Evolutionary conservation across 257 asterid genomes (phyloP).

Genomic region (Nyctanthes arbortristis): DNA sequence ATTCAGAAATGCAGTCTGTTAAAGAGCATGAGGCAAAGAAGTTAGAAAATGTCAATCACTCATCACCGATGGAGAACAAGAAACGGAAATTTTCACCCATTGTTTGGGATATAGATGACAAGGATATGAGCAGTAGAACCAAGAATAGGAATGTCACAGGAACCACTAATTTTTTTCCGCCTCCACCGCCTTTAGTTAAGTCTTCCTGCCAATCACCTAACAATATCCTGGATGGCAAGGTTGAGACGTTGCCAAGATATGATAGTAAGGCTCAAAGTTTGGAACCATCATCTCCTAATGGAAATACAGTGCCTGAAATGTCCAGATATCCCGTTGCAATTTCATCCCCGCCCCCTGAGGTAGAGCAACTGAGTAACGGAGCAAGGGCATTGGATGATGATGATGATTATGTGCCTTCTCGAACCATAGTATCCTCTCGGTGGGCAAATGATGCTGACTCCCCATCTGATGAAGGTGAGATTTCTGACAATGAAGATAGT

Average conservation of each 20-base stretch:
- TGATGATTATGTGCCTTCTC: slow-evolving; percentile 47
- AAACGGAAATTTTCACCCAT: slow-evolving; percentile 84
- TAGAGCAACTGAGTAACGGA: slow-evolving; percentile 27
- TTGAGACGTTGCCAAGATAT: slow-evolving; percentile 27
- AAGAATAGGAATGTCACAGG: slow-evolving; percentile 39
- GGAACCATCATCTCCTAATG: slow-evolving; percentile 34
- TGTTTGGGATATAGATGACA: slow-evolving; percentile 86
- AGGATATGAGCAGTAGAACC: slow-evolving; percentile 34
- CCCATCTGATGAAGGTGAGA: slow-evolving; percentile 80
- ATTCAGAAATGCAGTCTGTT: slow-evolving; percentile 36
- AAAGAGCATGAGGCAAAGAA: slow-evolving; percentile 36
- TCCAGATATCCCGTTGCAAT: slow-evolving; percentile 34
- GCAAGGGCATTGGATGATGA: slow-evolving; percentile 39
- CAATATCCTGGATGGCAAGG: slow-evolving; percentile 22
- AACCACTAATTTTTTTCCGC: slow-evolving; percentile 30
- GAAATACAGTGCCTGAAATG: slow-evolving; percentile 23
- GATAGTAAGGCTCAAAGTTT: slow-evolving; percentile 26
- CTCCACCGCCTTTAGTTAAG: slow-evolving; percentile 34
- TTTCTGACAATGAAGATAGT: slow-evolving; percentile 54
- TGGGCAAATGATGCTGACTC: slow-evolving; percentile 83
- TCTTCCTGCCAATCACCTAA: slow-evolving; percentile 25
- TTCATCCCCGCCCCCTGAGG: slow-evolving; percentile 32
- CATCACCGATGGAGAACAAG: slow-evolving; percentile 37
- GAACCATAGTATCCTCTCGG: slow-evolving; percentile 69
- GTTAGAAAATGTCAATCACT: slow-evolving; percentile 39